Evolutionary conservation across 257 asterid genomes (phyloP), one percentile per base, ranked within the genome.

Genomic region (Solanum peruvianum): DNA sequence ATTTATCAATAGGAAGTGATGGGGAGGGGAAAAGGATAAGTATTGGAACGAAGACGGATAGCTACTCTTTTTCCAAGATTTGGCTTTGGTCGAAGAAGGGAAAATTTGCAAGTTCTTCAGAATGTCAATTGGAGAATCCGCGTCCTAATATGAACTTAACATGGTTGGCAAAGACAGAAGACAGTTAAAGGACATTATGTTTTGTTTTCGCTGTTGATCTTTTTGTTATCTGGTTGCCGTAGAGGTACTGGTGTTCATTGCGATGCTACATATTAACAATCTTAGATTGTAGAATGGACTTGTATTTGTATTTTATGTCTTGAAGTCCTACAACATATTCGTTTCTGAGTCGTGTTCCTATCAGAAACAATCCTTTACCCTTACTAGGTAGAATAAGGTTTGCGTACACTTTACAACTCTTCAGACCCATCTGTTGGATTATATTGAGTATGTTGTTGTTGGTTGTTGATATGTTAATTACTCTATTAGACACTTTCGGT

Each of bases 11-110:
- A 13, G 93, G 88, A 66, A 90, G 70, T 42, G 91, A 89, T 80
- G 60, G 88, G 18, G 94, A 93, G 33, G 99, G 98, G 82, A 96
- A 94, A 92, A 96, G 89, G 93, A 94, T 96, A 82, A 44, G 92
- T 35, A 92, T 94, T 31, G 97, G 98, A 82, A 88, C 98, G n/a
- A 96, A 94, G 91, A 95, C 94, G 2, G 99, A 96, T 90, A 96
- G 99, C 92, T 96, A 94, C 56, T 96, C 99, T 1, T 94, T 95
- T 86, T 96, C 99, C 89, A 96, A 96, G 98, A 95, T 96, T 89
- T 96, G 99, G 99, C 90, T 95, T 83, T 96, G 99, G 99, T 92
- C 98, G 2, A 93, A 94, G 86, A 96, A 96, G 90, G 93, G 96
- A 9, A 94, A 92, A 85, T 93, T 93, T 73, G 95, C 93, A 33